These are phyloP conservation scores for Silene vulgaris DNA, from an alignment of 179 eudicot genomes.

Conservation along the genomic window DNA sequence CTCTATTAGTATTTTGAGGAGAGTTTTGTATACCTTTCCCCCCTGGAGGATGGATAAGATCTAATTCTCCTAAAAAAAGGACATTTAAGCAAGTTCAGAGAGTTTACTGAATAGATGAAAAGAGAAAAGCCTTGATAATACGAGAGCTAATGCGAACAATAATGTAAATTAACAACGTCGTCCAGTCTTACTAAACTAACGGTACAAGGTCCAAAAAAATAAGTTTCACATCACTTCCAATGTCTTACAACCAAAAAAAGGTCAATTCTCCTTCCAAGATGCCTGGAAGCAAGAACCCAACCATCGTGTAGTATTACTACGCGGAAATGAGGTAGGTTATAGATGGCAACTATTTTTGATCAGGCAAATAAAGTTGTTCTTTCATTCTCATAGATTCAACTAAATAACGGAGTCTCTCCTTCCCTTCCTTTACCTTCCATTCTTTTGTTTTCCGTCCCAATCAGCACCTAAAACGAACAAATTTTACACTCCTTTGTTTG, in stretches of 20 bases:
- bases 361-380: neutral
- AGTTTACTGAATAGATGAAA: neutral
- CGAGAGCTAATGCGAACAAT: neutral
- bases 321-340: neutral
- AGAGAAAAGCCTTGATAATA: neutral
- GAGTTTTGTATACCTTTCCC: no score
- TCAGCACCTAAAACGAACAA: neutral
- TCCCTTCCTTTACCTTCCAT: slow-evolving; percentile 1
- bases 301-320: neutral
- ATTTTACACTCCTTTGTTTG: neutral
- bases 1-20: no score
- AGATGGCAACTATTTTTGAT: neutral
- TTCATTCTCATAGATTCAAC: neutral
- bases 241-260: neutral
- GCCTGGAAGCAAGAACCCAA: neutral
- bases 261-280: neutral
- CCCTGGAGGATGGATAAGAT: no score
- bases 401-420: neutral
- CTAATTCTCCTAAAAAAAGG: no score
- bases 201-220: neutral
- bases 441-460: neutral
- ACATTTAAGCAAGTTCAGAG: neutral
- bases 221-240: neutral
- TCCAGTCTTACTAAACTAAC: neutral
- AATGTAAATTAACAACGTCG: neutral